These are phyloP conservation scores for Aspergillus olivimuriae DNA, from an alignment of 495 filamentous ascomycete genomes.

Conservation along the genomic window DNA sequence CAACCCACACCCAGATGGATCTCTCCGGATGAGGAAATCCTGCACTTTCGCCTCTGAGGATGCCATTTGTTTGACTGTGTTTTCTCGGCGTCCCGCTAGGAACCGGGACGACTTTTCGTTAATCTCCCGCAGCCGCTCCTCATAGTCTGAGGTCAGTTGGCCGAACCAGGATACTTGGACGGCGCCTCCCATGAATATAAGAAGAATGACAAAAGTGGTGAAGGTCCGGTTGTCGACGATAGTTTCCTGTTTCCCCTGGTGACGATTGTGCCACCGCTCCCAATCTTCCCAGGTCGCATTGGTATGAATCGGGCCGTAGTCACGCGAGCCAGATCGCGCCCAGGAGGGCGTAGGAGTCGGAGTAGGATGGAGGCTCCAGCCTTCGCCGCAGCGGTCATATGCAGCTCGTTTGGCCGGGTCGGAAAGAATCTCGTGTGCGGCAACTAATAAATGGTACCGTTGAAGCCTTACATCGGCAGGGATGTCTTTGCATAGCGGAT, in stretches of 20 bases:
- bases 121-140: slow-evolving; percentile 56
- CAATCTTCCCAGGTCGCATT: slow-evolving; percentile 99
- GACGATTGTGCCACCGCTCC: slow-evolving; percentile 74
- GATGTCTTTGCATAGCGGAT: slow-evolving; percentile 42
- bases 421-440: slow-evolving; percentile 85
- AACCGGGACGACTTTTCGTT: slow-evolving; percentile 58
- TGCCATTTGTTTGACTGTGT: slow-evolving; percentile 37
- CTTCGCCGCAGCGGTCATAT: slow-evolving; percentile 76
- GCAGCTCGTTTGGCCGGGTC: slow-evolving; percentile 68
- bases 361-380: slow-evolving; percentile 57
- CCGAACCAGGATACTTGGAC: slow-evolving; percentile 62
- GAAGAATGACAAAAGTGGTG: slow-evolving; percentile 54
- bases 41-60: slow-evolving; percentile 59
- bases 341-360: slow-evolving; percentile 8
- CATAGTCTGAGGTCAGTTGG: slow-evolving; percentile 45
- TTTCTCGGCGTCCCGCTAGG: slow-evolving; percentile 49
- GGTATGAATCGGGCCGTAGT: slow-evolving; percentile 48
- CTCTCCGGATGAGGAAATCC: slow-evolving; percentile 64
- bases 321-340: slow-evolving; percentile 16
- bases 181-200: slow-evolving; percentile 60
- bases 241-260: slow-evolving; percentile 53
- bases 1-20: slow-evolving; percentile 44
- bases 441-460: slow-evolving; percentile 79
- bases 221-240: slow-evolving; percentile 71
- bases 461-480: slow-evolving; percentile 59